Conservation (phyloP, 768 basidiomycete genomes). For the Leccinum ochraceum region DNA sequence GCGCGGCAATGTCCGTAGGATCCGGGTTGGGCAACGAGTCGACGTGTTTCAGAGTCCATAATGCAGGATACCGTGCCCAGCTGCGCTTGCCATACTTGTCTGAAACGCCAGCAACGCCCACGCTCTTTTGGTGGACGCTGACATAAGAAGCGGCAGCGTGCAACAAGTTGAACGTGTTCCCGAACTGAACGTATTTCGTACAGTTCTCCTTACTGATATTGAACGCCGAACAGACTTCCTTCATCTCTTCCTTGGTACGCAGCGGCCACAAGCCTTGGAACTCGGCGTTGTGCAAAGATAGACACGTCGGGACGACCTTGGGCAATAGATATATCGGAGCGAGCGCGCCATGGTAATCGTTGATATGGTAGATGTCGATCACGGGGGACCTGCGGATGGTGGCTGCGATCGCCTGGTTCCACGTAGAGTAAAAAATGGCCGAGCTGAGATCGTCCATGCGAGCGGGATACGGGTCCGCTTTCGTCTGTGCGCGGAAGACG, state of each 20-base stretch:
- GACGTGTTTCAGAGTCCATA: conserved; percentile 95
- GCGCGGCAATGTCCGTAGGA: conserved; percentile 90
- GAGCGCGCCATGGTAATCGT: conserved; percentile 93
- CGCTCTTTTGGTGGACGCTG: conserved; percentile 87
- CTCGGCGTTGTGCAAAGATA: conserved; percentile 95
- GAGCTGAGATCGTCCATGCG: conserved; percentile 97
- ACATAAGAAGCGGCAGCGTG: conserved; percentile 94
- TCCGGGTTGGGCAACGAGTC: conserved; percentile 95
- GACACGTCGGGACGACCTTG: conserved; percentile 85
- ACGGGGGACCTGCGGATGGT: conserved; percentile 84
- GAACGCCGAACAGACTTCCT: conserved; percentile 97
- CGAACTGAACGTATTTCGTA: conserved; percentile 96
- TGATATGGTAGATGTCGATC: conserved; percentile 93
- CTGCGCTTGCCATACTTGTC: conserved; percentile 97
- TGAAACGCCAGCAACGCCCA: conserved; percentile 95
- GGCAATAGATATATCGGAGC: conserved; percentile 90
- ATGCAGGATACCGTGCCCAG: conserved; percentile 94
- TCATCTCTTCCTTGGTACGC: conserved; percentile 97
- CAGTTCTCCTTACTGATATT: conserved; percentile 96
- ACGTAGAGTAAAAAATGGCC: conserved; percentile 96
- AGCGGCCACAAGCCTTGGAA: conserved; percentile 98
- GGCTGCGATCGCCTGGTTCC: conserved; percentile 96
- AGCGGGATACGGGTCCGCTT: conserved; percentile 92
- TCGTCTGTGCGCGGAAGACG: conserved; percentile 96
- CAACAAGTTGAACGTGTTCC: conserved; percentile 95